Evolutionary conservation across 1,284 basidiomycete species (phyloP), one percentile per base, ranked within the genome.

Genomic region (Heterobasidion annosum): DNA sequence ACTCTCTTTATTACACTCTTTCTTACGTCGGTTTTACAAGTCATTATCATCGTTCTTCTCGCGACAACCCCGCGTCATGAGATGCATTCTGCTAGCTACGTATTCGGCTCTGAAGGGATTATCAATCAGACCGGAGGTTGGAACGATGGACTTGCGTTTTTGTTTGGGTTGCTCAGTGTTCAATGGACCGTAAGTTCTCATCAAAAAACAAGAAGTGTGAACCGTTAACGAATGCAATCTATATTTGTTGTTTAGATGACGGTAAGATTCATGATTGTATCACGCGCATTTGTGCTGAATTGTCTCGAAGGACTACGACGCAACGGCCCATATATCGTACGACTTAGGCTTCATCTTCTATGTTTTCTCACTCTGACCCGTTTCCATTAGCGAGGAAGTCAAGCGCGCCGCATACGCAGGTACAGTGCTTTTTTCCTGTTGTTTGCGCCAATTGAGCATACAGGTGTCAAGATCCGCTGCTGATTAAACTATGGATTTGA

Each of bases 151-250:
- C 70, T 96, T 52, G 85, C 91, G 1, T 95, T 96, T 73, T 70
- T 95, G 52, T 86, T 97, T 59, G 93, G 93, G 33, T 70, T 97
- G 54, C 73, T 95, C 54, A 91, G 88, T 58, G 93, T 97, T 9
- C 91, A 96, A 68, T 96, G 90, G 91, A 92, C 89, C 56, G 86
- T 90, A 66, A 58, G 83, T 52, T 34, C 25, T 25, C 25, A 4
- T 25, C 3, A 25, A 25, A 25, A 25, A 25, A 25, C 3, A 25
- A 4, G 25, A 25, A 25, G 3, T 25, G 25, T 4, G 25, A 25
- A 25, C 25, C 25, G 25, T 25, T 25, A 3, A 25, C 25, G 1
- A 25, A 25, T 25, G 25, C 25, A 25, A 25, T 25, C 3, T 4
- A 8, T 1, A 33, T 33, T 34, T 15, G 43, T 18, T 13, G 18